These are phyloP conservation scores for Saksenaea oblongispora DNA, from an alignment of 371 early-diverging fungal species.

Conservation along the genomic window DNA sequence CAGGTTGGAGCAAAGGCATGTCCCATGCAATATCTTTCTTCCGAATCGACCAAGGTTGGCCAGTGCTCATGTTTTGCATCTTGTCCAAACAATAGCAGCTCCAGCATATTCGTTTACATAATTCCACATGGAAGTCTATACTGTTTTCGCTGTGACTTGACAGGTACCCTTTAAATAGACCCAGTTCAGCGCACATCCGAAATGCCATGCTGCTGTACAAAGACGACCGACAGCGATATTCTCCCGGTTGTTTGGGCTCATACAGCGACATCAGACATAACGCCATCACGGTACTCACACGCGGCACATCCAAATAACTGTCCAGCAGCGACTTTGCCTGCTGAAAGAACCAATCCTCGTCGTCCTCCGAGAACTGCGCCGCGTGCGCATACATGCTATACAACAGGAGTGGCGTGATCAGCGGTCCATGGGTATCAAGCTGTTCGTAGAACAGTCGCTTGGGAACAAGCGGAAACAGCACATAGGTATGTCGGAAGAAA, in stretches of 20 bases:
- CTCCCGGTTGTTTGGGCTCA: constrained; percentile 14
- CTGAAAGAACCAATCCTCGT: constrained; percentile 24
- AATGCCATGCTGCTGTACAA: constrained; percentile 31
- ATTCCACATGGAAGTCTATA: constrained; percentile 17
- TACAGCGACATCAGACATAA: constrained; percentile 25
- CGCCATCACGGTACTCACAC: constrained; percentile 26
- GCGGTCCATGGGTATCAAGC: constrained; percentile 25
- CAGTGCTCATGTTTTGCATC: constrained; percentile 11
- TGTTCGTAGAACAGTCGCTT: constrained; percentile 30
- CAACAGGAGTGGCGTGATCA: constrained; percentile 26
- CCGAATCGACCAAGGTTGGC: constrained; percentile 11
- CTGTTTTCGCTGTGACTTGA: constrained; percentile 11
- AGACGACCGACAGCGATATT: constrained; percentile 7
- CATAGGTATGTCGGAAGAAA: constrained; percentile 29
- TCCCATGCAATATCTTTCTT: constrained; percentile 27
- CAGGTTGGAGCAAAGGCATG: constrained; percentile 26
- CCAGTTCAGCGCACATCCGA: constrained; percentile 33
- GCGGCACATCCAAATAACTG: constrained; percentile 16
- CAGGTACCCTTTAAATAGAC: constrained; percentile 7
- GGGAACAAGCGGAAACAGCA: constrained; percentile 33
- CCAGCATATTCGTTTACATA: constrained; percentile 23
- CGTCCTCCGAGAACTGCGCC: constrained; percentile 23
- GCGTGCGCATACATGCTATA: constrained; percentile 35
- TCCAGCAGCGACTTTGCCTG: constrained; percentile 28
- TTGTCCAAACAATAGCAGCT: constrained; percentile 27